Conservation (phyloP, 768 basidiomycete species). For the Macrocybe gigantea region DNA sequence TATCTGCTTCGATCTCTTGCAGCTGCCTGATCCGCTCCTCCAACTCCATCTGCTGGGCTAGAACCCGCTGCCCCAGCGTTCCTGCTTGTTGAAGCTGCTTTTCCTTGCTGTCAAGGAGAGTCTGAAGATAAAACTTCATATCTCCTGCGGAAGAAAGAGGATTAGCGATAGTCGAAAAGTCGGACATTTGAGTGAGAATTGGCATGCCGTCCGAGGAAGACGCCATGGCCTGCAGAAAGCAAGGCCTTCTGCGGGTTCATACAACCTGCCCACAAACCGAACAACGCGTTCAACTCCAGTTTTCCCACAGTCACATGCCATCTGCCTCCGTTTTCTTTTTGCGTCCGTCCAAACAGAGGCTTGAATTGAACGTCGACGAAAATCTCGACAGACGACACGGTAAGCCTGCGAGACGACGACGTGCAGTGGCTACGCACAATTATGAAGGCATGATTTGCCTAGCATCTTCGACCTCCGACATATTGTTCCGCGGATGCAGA, state of each 20-base stretch:
- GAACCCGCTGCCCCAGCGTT: conserved; percentile 88
- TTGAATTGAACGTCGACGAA: no score
- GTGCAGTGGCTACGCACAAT: no score
- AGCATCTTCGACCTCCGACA: no score
- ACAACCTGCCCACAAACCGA: background rate
- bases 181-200: conserved; percentile 29
- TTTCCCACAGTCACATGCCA: conserved; percentile 18
- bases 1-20: conserved; percentile 64
- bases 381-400: no score
- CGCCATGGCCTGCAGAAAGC: conserved; percentile 28
- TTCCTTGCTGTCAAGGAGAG: conserved; percentile 84
- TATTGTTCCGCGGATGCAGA: no score
- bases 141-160: conserved; percentile 48
- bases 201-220: conserved; percentile 31
- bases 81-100: conserved; percentile 89
- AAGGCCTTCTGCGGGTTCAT: no score
- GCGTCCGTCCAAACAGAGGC: background rate
- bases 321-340: background rate
- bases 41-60: conserved; percentile 89
- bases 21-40: conserved; percentile 83
- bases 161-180: conserved; percentile 29
- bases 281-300: conserved; percentile 17
- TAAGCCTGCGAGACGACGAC: no score
- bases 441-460: no score
- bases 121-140: conserved; percentile 57